These are phyloP conservation scores for Venturia asperata DNA, from an alignment of 2,329 filamentous ascomycete genomes.

Conservation along the genomic window DNA sequence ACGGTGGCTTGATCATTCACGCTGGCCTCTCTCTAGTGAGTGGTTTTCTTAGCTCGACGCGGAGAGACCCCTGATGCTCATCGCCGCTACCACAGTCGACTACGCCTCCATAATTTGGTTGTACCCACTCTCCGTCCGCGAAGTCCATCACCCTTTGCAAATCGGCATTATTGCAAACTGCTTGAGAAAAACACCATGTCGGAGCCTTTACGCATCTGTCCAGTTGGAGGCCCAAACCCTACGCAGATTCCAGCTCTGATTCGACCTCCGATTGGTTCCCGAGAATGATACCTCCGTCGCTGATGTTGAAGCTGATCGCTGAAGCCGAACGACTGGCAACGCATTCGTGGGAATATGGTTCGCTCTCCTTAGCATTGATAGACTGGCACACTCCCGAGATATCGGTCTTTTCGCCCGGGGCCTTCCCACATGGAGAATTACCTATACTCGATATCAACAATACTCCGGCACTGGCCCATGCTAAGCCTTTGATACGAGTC, in stretches of 20 bases:
- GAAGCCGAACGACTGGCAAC: constrained; percentile 24
- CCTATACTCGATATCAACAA: constrained; percentile 25
- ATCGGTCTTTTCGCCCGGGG: constrained; percentile 32
- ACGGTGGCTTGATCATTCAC: neutral
- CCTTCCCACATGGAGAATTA: constrained; percentile 31
- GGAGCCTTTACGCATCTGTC: too few relatives aligned
- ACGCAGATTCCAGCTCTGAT: neutral
- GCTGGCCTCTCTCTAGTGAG: neutral
- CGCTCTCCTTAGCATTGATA: constrained; percentile 35
- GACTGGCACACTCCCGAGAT: constrained; percentile 34
- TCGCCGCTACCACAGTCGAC: neutral
- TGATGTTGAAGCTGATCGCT: constrained; percentile 11
- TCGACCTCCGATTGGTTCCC: neutral
- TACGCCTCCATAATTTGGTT: neutral
- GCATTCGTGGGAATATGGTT: constrained; percentile 39
- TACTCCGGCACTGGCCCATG: constrained; percentile 31
- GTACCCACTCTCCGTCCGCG: neutral
- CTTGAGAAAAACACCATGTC: too few relatives aligned
- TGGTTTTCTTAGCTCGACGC: neutral
- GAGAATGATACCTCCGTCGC: constrained; percentile 18
- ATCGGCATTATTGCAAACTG: too few relatives aligned
- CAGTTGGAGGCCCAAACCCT: too few relatives aligned
- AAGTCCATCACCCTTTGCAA: too few relatives aligned
- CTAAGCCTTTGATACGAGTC: constrained; percentile 29
- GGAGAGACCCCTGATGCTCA: neutral